Base-by-base conservation (phyloP, 257 asterid species). In the Solanum dulcamara region DNA sequence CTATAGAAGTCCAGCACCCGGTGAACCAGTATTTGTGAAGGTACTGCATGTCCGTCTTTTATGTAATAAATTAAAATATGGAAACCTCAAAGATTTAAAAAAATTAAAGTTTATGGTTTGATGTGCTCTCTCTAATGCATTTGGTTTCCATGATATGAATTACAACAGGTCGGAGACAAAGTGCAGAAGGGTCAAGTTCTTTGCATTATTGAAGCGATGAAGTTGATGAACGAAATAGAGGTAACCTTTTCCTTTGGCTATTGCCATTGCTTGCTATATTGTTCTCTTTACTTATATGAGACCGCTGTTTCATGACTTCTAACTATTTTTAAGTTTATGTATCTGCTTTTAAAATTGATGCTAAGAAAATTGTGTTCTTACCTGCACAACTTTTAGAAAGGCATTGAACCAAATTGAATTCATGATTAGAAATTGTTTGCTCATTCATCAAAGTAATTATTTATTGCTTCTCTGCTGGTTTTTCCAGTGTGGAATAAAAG, bases 211-310 rank as follows among this genome's bases (percentile, higher is more conserved):
- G 97, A 96, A 88, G 98, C 99, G 83, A 95, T 95, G 98, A 95
- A 95, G 88, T 90, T 95, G 96, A 94, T 95, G 99, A 95, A 95
- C 85, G 99, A 95, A 90, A 94, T 94, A 37, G 99, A 95, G 90
- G 99, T 95, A 90, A 93, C 93, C 7, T 67, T 74, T 77, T 79
- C 67, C 38, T 81, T 22, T 83, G 84, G 35, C 81, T 84, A 79
- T 82, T 84, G 59, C 88, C 59, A 64, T 42, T 30, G 30, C 80
- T 22, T 60, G 60, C 66, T 48, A 32, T 40, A 40, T 48, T 48
- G 20, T 50, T 48, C 38, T 48, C 83, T 48, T 30, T 79, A 79
- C 66, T 79, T 48, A 48, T 48, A 18, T 2, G 6, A 50, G 30
- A 48, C 28, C 64, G 48, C 83, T 79, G 4, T 48, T 48, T 79